phyloP scores from a whole-genome alignment of 2,329 filamentous ascomycete genomes.

The Pestalotiopsis sp. region DNA sequence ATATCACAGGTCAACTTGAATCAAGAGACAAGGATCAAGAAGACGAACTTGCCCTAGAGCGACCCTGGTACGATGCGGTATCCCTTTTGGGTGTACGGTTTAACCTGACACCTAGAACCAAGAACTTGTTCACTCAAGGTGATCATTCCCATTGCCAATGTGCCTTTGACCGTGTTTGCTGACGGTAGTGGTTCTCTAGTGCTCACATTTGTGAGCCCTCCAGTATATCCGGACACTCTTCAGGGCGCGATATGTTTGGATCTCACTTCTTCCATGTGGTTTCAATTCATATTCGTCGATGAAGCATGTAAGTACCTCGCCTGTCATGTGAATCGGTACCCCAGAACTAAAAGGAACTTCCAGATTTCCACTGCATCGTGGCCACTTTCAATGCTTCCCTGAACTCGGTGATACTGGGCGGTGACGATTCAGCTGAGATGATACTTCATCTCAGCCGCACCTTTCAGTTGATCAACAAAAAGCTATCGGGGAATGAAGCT shows the following conservation, averaged over 20 bases:
- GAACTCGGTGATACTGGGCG: neutral
- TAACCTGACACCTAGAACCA: neutral
- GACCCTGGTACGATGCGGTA: neutral
- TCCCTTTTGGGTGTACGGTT: neutral
- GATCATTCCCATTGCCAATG: neutral
- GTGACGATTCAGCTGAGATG: slow-evolving; percentile 18
- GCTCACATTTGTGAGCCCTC: slow-evolving; percentile 8
- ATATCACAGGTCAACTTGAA: neutral
- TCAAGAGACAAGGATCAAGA: neutral
- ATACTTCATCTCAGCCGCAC: slow-evolving; percentile 27
- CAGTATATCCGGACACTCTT: slow-evolving; percentile 13
- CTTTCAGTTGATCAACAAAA: slow-evolving; percentile 30
- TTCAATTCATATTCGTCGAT: slow-evolving; percentile 29
- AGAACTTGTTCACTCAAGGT: neutral
- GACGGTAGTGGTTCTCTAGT: neutral
- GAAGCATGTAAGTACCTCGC: slow-evolving; percentile 30
- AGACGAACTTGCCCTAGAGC: neutral
- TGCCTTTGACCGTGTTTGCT: neutral
- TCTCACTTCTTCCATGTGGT: slow-evolving; percentile 21
- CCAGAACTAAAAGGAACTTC: neutral
- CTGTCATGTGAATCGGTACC: neutral
- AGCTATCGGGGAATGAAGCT: slow-evolving; percentile 25
- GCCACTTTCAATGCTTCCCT: slow-evolving; percentile 22
- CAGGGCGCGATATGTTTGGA: slow-evolving; percentile 7
- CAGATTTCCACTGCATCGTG: slow-evolving; percentile 29